phyloP scores from a whole-genome alignment of 2,329 filamentous ascomycete species.

The Aphanoascus verrucosus region DNA sequence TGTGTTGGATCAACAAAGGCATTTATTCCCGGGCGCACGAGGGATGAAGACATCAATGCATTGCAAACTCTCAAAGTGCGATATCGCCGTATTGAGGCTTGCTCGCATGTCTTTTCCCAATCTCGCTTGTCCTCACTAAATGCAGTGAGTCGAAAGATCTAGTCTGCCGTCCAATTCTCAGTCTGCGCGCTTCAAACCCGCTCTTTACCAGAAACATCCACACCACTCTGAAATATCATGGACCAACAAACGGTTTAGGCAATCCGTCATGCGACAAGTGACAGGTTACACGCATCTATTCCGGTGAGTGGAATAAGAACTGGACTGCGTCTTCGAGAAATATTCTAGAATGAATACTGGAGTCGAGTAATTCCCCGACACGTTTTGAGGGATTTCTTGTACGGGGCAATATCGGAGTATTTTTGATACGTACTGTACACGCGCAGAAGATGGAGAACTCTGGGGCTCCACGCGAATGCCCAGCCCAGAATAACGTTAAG shows the following conservation, averaged over 20 bases:
- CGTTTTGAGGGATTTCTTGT: no score
- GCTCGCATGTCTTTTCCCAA: no score
- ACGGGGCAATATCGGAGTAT: no score
- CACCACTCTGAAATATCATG: neutral
- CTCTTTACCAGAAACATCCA: neutral
- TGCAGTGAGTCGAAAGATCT: neutral
- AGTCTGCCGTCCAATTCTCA: neutral
- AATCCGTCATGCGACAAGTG: neutral
- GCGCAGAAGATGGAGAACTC: neutral
- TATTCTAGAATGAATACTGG: neutral
- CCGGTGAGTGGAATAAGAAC: neutral
- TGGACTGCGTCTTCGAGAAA: neutral
- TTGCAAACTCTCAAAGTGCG: no score
- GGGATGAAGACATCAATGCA: no score
- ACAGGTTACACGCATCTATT: neutral
- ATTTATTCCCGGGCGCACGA: no score
- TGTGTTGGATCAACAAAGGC: no score
- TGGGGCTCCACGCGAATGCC: neutral
- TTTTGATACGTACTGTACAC: neutral
- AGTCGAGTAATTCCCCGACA: neutral
- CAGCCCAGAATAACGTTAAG: neutral
- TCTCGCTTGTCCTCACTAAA: no score
- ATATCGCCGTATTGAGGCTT: no score
- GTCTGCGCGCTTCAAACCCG: no score
- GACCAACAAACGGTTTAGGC: neutral